Evolutionary conservation across 495 filamentous ascomycete species (phyloP).

Genomic region (Podospora appendiculata): DNA sequence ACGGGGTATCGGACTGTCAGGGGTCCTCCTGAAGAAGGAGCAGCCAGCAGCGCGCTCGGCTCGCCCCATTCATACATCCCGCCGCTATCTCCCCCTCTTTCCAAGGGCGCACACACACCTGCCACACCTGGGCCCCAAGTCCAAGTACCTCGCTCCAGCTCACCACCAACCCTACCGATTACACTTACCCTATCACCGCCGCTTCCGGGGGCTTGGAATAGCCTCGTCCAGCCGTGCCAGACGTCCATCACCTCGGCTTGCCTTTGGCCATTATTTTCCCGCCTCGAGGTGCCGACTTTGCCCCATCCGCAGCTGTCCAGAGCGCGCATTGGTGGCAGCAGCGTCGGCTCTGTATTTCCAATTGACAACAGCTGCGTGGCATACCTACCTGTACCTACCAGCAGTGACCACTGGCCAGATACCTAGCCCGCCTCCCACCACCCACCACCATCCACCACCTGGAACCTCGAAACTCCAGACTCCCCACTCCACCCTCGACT

Average conservation of each 20-base stretch:
- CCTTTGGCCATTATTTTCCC: no score
- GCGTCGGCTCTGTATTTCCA: background rate
- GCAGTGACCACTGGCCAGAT: background rate
- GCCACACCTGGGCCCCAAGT: no score
- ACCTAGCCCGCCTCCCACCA: no score
- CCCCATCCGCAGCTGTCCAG: background rate
- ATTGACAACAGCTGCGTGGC: slow-evolving; percentile 10
- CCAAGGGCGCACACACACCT: background rate
- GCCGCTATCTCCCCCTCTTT: slow-evolving; percentile 10
- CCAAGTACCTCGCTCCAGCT: no score
- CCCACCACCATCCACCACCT: no score
- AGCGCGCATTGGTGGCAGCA: background rate
- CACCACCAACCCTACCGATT: background rate
- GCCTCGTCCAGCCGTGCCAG: slow-evolving; percentile 1
- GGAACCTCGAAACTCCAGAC: background rate
- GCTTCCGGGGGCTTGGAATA: slow-evolving; percentile 4
- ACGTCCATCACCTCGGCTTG: background rate
- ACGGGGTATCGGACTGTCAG: no score
- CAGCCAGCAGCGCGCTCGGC: slow-evolving; percentile 3
- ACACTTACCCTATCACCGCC: slow-evolving; percentile 1
- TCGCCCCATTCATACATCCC: slow-evolving; percentile 17
- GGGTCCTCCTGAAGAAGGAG: no score
- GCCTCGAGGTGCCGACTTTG: background rate
- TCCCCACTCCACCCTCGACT: background rate
- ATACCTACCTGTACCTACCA: no score